Base-by-base conservation (phyloP, 331 rosid species). In the Acacia pycnantha region DNA sequence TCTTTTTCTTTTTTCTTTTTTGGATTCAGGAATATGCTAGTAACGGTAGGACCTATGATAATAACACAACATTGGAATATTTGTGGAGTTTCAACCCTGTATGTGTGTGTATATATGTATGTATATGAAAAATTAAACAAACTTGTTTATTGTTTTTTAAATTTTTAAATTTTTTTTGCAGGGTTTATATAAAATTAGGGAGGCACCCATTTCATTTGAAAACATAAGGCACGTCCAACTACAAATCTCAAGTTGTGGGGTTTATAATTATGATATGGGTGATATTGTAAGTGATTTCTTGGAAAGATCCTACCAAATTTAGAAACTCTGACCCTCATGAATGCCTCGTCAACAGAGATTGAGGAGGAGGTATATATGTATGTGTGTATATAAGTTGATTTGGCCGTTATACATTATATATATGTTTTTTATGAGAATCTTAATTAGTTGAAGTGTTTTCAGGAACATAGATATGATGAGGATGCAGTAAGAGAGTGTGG, bases 241-340 rank as follows among this genome's bases (percentile, higher is more conserved):
- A n/a, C 5, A 2, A 31, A 9, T 56, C 13, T 0, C 8, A 56
- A 8, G 4, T 0, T 1, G 6, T 0, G 5, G 58, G n/a, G 1
- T 37, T 1, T 0, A 15, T n/a, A 1, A 10, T 2, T n/a, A 56
- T 10, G 64, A 8, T 8, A 7, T 3, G 5, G 14, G 64, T 10
- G 27, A 8, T n/a, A 9, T 56, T 2, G 26, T n/a, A 54, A 54
- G 11, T 8, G n/a, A 5, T n/a, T 54, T 21, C 27, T 19, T 54
- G 12, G 27, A 54, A 21, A 54, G 62, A 40, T 40, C 43, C 27
- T 54, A 0, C 27, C 62, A 54, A 54, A 54, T 54, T 21, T 54
- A 8, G 27, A 21, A n/a, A 54, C 27, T 54, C 62, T 54, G 4
- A 54, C 62, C 62, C 10, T 54, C 12, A 6, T 2, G 8, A 19